Evolutionary conservation across 768 basidiomycete genomes (phyloP).

Genomic region (Mycena capillaripes): DNA sequence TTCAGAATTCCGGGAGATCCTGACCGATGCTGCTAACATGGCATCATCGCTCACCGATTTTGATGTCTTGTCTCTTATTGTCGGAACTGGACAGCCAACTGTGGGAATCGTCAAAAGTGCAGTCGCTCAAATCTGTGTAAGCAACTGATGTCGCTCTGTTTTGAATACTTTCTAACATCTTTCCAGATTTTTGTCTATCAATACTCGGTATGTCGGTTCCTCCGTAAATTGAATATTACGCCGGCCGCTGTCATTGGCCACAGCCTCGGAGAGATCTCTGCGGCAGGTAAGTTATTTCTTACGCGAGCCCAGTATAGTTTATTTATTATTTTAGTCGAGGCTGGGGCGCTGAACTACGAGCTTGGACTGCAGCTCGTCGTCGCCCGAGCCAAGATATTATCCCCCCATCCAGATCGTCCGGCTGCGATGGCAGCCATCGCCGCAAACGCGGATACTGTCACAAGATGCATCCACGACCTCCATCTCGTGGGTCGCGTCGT

Average conservation of each 20-base stretch:
- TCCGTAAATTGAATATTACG: constrained; percentile 42
- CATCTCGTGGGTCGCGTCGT: constrained; percentile 40
- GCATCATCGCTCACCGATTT: constrained; percentile 45
- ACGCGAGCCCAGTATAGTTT: background rate
- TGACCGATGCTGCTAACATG: constrained; percentile 43
- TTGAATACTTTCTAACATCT: background rate
- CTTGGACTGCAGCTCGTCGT: constrained; percentile 48
- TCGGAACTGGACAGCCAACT: constrained; percentile 14
- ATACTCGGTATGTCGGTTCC: constrained; percentile 48
- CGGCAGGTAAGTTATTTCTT: constrained; percentile 44
- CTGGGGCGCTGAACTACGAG: constrained; percentile 46
- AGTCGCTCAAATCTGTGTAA: constrained; percentile 48
- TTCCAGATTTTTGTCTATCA: constrained; percentile 51
- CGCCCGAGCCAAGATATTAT: constrained; percentile 46
- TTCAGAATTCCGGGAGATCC: constrained; percentile 45
- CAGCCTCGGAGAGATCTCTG: constrained; percentile 54
- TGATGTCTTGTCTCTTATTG: constrained; percentile 46
- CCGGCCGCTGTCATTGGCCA: constrained; percentile 52
- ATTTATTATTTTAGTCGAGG: constrained; percentile 40
- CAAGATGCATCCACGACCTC: constrained; percentile 40
- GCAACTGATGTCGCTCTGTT: background rate
- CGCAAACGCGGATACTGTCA: constrained; percentile 41
- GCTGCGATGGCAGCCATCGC: constrained; percentile 52
- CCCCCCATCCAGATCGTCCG: constrained; percentile 43
- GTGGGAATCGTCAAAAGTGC: constrained; percentile 50